Evolutionary conservation across 1,139 yeast genomes (phyloP).

Genomic region (Debaryomyces coudertii): DNA sequence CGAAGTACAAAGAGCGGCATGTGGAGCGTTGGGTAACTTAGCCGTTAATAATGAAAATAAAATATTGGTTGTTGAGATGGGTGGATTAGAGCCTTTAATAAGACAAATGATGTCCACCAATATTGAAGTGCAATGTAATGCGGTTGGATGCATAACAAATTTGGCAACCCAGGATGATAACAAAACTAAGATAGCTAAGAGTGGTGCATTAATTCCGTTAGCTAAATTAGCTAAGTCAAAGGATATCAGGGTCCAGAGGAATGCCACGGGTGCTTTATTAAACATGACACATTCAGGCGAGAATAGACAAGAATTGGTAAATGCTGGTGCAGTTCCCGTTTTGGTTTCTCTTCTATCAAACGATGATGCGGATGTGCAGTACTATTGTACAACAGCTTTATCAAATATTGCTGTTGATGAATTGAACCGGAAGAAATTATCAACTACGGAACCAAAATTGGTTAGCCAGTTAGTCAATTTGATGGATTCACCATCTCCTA

Average conservation of each 20-base stretch:
- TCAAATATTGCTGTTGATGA: constrained; percentile 98
- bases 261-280: constrained; percentile 95
- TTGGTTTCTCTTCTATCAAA: constrained; percentile 85
- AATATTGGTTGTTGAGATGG: constrained; percentile 93
- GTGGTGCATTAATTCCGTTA: constrained; percentile 94
- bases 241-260: constrained; percentile 95
- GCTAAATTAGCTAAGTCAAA: constrained; percentile 92
- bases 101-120: constrained; percentile 97
- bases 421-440: constrained; percentile 79
- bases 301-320: constrained; percentile 93
- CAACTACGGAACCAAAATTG: constrained; percentile 92
- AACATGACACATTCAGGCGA: constrained; percentile 98
- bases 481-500: constrained; percentile 90
- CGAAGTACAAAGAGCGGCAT: constrained; percentile 97
- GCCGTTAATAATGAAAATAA: constrained; percentile 97
- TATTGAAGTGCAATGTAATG: constrained; percentile 98
- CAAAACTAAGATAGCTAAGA: constrained; percentile 91
- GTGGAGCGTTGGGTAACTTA: constrained; percentile 95
- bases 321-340: constrained; percentile 98
- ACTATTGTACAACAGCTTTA: constrained; percentile 96
- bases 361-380: constrained; percentile 94
- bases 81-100: constrained; percentile 93
- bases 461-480: constrained; percentile 84
- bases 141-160: constrained; percentile 98
- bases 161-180: constrained; percentile 98